A percentile compares a stretch with the other conserved stretches of the same genome.
Conservation (phyloP, 2,329 filamentous ascomycete species). For the Colletotrichum echinochloae region DNA sequence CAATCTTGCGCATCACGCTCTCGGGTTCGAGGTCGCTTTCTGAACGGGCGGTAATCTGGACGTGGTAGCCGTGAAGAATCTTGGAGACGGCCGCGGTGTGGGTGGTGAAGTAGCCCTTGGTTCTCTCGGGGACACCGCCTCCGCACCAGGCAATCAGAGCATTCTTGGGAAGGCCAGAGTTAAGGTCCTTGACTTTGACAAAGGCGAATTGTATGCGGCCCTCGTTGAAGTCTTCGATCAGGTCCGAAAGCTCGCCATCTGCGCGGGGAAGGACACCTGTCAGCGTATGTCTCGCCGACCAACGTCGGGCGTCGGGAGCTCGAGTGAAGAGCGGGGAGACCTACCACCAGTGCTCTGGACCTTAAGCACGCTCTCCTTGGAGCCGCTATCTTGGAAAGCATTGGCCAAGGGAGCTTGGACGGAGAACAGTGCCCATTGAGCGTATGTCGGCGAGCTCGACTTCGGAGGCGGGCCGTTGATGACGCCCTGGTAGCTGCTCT, state of each 20-base stretch:
- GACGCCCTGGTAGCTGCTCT: slow-evolving; percentile 78
- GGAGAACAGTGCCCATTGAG: slow-evolving; percentile 93
- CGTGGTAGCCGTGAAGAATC: slow-evolving; percentile 95
- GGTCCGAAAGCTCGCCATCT: slow-evolving; percentile 92
- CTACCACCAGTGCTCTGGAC: slow-evolving; percentile 91
- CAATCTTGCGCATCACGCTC: slow-evolving; percentile 90
- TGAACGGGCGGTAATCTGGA: slow-evolving; percentile 95
- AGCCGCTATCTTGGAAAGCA: slow-evolving; percentile 87
- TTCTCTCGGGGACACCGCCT: slow-evolving; percentile 96
- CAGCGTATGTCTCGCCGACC: slow-evolving; percentile 38
- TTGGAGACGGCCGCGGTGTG: slow-evolving; percentile 91
- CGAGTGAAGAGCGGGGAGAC: slow-evolving; percentile 41
- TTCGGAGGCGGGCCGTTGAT: slow-evolving; percentile 64
- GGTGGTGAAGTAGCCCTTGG: slow-evolving; percentile 98
- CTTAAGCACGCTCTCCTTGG: slow-evolving; percentile 95
- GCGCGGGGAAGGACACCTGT: slow-evolving; percentile 37
- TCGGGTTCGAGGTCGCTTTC: slow-evolving; percentile 90
- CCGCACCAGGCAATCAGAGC: slow-evolving; percentile 97
- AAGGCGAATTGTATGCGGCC: slow-evolving; percentile 97
- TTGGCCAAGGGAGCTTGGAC: slow-evolving; percentile 93
- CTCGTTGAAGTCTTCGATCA: slow-evolving; percentile 97
- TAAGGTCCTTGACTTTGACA: slow-evolving; percentile 95
- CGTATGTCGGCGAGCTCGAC: slow-evolving; percentile 81
- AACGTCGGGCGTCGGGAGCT: slow-evolving; percentile 26
- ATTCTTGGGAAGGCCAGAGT: slow-evolving; percentile 88